Evolutionary conservation across 768 basidiomycete species (phyloP), one percentile per base, ranked within the genome.

Genomic region (Holtermanniella nyarrowii): DNA sequence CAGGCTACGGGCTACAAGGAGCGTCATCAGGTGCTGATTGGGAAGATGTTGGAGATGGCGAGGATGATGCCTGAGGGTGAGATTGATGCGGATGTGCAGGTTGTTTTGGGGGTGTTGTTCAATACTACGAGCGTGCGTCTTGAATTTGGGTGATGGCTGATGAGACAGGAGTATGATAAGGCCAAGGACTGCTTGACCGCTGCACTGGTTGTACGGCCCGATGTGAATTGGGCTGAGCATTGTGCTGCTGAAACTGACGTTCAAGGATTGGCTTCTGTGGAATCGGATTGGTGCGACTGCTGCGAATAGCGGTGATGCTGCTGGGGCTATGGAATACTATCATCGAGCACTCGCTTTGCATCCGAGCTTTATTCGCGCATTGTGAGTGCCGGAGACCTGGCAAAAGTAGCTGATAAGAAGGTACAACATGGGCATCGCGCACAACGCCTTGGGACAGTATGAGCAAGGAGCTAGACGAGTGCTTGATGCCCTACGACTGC

Each of bases 41-140:
- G 82, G n/a, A 81, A 82, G 61, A 73, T 97, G 62, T 86, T 97
- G 58, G 76, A 75, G 14, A 84, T 96, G 78, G 91, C 83, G 39
- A 76, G 82, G 59, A 76, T 75, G 56, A 76, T 78, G 56, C 74
- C 74, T 18, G 75, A 73, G 39, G 79, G 77, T 3, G 76, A 77
- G 48, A 78, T 97, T 21, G 95, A 99, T 69, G 83, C 93, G 7
- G 93, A 99, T 69, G 82, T 91, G 24, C 95, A 99, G 73, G 82
- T 97, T 45, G 95, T 89, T 3, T 76, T 99, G 46, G 93, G 89
- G 3, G 85, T 97, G 37, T 66, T 97, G 63, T 78, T 99, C 69
- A 97, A 95, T 70, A 81, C 86, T 7, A 88, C n/a, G n/a, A n/a
- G n/a, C n/a, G n/a, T n/a, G 83, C 52, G 93, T 95, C 77, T 88